A percentile compares a stretch with the other conserved stretches of the same genome.
Conservation (phyloP, 768 basidiomycete species). For the Cystobasidium ongulense region DNA sequence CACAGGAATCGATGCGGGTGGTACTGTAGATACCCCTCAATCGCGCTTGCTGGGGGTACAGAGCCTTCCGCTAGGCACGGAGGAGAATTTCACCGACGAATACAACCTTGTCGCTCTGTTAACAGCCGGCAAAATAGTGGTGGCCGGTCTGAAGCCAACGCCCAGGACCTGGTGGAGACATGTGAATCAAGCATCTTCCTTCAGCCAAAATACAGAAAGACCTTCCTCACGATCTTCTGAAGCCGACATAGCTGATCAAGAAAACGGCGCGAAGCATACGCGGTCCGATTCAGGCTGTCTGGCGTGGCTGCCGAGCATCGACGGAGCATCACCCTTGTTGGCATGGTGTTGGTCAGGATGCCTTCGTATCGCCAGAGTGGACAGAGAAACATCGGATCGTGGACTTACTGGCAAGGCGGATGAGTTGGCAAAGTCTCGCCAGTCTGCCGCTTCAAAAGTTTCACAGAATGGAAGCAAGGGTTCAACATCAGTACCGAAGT, state of each 20-base stretch:
- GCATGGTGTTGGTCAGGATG: constrained; percentile 76
- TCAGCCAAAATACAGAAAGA: neutral
- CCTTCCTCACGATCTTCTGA: neutral
- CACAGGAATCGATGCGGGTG: neutral
- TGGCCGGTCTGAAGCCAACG: constrained; percentile 83
- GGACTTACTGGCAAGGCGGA: neutral
- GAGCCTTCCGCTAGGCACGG: constrained; percentile 70
- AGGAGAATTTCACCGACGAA: constrained; percentile 64
- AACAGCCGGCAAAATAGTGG: constrained; percentile 80
- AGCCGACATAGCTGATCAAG: neutral
- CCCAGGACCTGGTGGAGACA: constrained; percentile 73
- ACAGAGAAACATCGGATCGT: neutral
- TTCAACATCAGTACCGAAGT: neutral
- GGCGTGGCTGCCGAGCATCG: constrained; percentile 72
- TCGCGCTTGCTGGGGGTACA: constrained; percentile 49
- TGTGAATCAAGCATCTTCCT: constrained; percentile 35
- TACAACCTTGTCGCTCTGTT: constrained; percentile 76
- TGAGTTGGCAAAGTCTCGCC: neutral
- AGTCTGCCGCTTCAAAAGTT: neutral
- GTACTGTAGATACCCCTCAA: neutral
- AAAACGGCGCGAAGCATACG: neutral
- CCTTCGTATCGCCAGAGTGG: constrained; percentile 55
- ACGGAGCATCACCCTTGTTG: constrained; percentile 54
- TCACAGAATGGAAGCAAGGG: neutral
- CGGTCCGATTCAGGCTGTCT: constrained; percentile 51